Conservation (phyloP, 176 grass and related monocot genomes). For the Musa troglodytarum region DNA sequence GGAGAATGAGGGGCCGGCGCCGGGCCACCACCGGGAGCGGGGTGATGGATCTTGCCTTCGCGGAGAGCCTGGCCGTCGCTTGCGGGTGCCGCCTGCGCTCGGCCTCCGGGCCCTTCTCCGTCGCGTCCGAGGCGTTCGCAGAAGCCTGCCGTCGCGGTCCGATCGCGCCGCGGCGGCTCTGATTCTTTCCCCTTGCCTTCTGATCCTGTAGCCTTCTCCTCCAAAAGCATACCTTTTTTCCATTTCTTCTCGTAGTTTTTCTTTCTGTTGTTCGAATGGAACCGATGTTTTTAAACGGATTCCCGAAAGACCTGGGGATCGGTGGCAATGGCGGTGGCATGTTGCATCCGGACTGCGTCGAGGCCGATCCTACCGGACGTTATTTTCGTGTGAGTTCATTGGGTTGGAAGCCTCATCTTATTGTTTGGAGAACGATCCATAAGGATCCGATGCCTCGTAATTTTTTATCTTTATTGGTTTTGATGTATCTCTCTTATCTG, state of each 20-base stretch:
- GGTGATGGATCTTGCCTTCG: not conserved
- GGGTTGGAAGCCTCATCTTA: not conserved
- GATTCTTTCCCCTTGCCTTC: not conserved
- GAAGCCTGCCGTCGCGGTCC: not conserved
- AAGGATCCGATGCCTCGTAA: not conserved
- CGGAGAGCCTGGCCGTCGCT: not conserved
- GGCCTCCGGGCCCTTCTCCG: constrained; percentile 6
- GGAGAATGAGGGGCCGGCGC: constrained; percentile 20
- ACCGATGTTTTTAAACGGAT: not conserved
- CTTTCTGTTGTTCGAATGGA: constrained; percentile 2
- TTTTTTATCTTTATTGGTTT: not conserved
- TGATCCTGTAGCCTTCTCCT: not conserved
- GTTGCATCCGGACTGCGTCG: constrained; percentile 32
- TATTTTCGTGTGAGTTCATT: constrained; percentile 59
- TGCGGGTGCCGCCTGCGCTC: not conserved
- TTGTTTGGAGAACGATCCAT: not conserved
- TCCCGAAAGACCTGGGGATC: not conserved
- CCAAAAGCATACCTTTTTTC: not conserved
- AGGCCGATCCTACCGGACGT: constrained; percentile 55
- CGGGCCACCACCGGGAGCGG: not conserved
- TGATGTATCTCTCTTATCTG: not conserved
- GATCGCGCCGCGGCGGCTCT: not conserved
- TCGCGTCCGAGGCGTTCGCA: constrained; percentile 6
- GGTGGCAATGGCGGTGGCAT: constrained; percentile 16
- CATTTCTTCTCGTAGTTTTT: not conserved